These are phyloP conservation scores for Leccinum subgranulosum DNA, from an alignment of 768 basidiomycete genomes.

Conservation along the genomic window DNA sequence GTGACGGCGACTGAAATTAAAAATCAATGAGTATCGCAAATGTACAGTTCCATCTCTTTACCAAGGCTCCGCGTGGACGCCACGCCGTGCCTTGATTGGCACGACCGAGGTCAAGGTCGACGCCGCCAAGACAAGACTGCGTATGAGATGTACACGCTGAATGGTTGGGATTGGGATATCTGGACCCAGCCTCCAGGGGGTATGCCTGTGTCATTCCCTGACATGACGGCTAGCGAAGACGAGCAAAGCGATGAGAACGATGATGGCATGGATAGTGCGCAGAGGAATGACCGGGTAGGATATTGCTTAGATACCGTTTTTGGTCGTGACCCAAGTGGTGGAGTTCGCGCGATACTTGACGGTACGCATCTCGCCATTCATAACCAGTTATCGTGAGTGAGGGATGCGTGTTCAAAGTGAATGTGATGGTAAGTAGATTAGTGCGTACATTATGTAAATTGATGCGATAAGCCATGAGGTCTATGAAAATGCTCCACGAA, in stretches of 20 bases:
- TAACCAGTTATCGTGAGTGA: neutral
- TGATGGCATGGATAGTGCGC: too few species aligned
- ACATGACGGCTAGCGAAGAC: too few species aligned
- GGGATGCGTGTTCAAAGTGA: conserved; percentile 5
- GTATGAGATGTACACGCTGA: too few species aligned
- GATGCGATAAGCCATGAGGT: conserved; percentile 4
- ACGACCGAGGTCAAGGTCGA: neutral
- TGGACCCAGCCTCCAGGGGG: too few species aligned
- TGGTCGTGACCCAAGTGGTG: too few species aligned
- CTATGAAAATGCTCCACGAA: neutral
- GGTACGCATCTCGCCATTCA: neutral
- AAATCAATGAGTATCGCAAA: neutral
- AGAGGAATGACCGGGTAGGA: too few species aligned
- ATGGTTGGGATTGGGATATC: too few species aligned
- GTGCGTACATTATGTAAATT: conserved; percentile 9
- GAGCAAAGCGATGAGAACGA: too few species aligned
- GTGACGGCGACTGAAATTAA: neutral
- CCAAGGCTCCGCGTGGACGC: neutral
- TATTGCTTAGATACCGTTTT: too few species aligned
- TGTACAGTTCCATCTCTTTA: neutral
- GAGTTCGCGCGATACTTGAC: too few species aligned
- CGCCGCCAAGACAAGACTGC: too few species aligned
- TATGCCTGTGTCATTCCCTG: too few species aligned
- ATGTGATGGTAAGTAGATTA: conserved; percentile 3
- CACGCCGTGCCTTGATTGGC: neutral